Base-by-base conservation (phyloP, 192 early-diverging fungal species). In the Coemansia sp. region DNA sequence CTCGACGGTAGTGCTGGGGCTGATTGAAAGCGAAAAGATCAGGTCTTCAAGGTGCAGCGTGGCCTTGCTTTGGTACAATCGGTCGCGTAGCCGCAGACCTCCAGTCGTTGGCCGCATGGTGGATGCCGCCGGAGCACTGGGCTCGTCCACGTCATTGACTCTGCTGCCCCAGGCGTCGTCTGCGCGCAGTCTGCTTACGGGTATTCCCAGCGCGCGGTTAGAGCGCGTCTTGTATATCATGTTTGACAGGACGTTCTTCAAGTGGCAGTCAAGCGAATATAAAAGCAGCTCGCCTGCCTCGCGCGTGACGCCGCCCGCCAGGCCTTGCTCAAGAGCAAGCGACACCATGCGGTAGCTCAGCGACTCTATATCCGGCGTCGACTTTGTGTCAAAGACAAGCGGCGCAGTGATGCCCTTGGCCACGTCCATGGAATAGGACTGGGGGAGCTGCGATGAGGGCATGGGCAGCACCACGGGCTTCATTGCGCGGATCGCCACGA, bases 181-280 rank as follows among this genome's bases (percentile, higher is more conserved):
- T 36, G 47, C 50, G 8, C 16, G 21, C 23, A 23, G 14, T 38
- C 66, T 39, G 53, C 61, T 60, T 35, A 82, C 79, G 1, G 74
- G 75, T 20, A 83, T 86, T 18, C 87, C 88, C 48, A 88, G 70
- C 4, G 87, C 69, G 21, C 87, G 84, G 72, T 89, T 89, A 5
- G 83, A 77, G 26, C 90, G 79, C 37, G 84, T 69, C 56, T 89
- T 89, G 77, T 83, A 85, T 26, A 91, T 86, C 57, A 85, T 85
- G 28, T 87, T 89, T 26, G 86, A 87, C 41, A 91, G 77, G 11
- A 89, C 79, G 53, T 86, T 86, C 58, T 88, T 88, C 58, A 91
- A 77, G 59, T 91, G 88, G 56, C 83, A 86, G 77, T 91, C 90
- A 63, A 90, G 75, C 5, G 88, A 87, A 59, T 87, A 86, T 35